Conservation (phyloP, 2,329 filamentous ascomycete species). For the Hysterium pulicare region DNA sequence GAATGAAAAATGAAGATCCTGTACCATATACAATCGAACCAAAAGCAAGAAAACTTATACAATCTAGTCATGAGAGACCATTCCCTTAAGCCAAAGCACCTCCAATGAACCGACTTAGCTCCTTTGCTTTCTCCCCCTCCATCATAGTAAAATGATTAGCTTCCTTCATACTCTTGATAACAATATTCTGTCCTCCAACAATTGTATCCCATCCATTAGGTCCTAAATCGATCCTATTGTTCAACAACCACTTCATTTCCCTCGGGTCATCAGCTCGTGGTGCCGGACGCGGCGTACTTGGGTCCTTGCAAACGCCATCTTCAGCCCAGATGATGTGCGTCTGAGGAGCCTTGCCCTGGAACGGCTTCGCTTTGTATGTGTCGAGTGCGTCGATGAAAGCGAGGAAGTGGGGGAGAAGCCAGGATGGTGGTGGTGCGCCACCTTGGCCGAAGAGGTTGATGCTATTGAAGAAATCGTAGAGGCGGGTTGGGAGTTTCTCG, state of each 20-base stretch:
- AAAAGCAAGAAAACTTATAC: no score
- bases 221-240: slow-evolving; percentile 47
- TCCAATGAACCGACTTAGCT: slow-evolving; percentile 5
- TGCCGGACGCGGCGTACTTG: slow-evolving; percentile 31
- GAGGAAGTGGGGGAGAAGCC: slow-evolving; percentile 52
- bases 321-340: slow-evolving; percentile 48
- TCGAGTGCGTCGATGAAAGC: slow-evolving; percentile 49
- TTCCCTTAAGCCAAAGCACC: not conserved
- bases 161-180: slow-evolving; percentile 28
- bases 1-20: no score
- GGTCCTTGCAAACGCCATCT: slow-evolving; percentile 43
- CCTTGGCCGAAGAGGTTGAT: slow-evolving; percentile 45
- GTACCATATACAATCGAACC: no score
- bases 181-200: slow-evolving; percentile 38
- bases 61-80: no score
- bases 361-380: slow-evolving; percentile 37
- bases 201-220: slow-evolving; percentile 48
- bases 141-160: slow-evolving; percentile 43
- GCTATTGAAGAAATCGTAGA: slow-evolving; percentile 50
- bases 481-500: slow-evolving; percentile 59
- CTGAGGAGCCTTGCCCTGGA: slow-evolving; percentile 34
- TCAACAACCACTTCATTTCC: slow-evolving; percentile 49
- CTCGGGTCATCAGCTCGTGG: slow-evolving; percentile 42
- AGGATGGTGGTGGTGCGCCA: slow-evolving; percentile 37
- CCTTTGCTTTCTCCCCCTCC: slow-evolving; percentile 14